Evolutionary conservation across 139 green algal species (phyloP).

Genomic region (Diplosphaera chodatii): DNA sequence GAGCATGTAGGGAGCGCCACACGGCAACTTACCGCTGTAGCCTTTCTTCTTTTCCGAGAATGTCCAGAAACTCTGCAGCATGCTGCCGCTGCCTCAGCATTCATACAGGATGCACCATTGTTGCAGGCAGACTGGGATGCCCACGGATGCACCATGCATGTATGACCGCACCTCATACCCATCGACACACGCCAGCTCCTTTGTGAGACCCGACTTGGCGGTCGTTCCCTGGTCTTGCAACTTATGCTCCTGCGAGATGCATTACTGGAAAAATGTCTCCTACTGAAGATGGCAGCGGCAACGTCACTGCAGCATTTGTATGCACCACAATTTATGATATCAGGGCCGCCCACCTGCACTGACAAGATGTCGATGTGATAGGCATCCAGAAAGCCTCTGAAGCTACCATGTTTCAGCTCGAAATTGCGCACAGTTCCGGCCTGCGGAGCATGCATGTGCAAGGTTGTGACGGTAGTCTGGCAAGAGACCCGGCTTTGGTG

Average conservation of each 20-base stretch:
- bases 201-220: slow-evolving; percentile 40
- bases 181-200: slow-evolving; percentile 50
- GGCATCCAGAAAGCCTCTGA: slow-evolving; percentile 37
- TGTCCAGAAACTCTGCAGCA: slow-evolving; percentile 51
- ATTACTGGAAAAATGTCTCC: too few species aligned
- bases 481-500: too few species aligned
- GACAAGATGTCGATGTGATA: slow-evolving; percentile 39
- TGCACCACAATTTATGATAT: too few species aligned
- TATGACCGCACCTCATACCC: slow-evolving; percentile 52
- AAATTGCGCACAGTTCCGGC: slow-evolving; percentile 44
- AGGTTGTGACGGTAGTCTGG: too few species aligned
- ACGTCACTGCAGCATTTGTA: too few species aligned
- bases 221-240: slow-evolving; percentile 21
- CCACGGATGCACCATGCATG: too few species aligned
- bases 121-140: too few species aligned
- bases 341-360: slow-evolving; percentile 59
- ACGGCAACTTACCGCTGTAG: slow-evolving; percentile 46
- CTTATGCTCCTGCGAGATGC: slow-evolving; percentile 73
- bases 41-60: slow-evolving; percentile 46
- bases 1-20: too few species aligned
- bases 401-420: slow-evolving; percentile 36
- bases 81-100: too few species aligned
- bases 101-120: too few species aligned
- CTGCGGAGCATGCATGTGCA: too few species aligned
- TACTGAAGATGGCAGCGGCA: too few species aligned